phyloP scores from a whole-genome alignment of 2,329 filamentous ascomycete species.

The Ophiocordyceps camponoti-saundersi region DNA sequence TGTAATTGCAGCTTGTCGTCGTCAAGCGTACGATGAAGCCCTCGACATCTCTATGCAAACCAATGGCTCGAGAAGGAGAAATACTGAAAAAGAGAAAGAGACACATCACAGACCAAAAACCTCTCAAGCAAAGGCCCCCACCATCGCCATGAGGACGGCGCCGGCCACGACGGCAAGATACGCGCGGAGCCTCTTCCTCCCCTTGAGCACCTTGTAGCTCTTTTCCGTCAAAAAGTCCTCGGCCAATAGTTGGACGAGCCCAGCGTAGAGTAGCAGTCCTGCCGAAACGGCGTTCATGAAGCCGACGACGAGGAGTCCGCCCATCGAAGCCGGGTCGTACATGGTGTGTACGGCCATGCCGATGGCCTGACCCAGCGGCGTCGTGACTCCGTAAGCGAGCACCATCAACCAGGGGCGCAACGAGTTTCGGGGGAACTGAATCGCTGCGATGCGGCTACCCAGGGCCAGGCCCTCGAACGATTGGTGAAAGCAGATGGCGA shows the following conservation, averaged over 20 bases:
- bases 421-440: conserved; percentile 60
- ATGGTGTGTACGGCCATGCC: conserved; percentile 61
- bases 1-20: not conserved
- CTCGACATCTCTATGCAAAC: not conserved
- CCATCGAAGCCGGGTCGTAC: conserved; percentile 55
- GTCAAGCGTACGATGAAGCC: not conserved
- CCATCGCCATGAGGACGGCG: conserved; percentile 51
- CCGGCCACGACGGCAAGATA: conserved; percentile 47
- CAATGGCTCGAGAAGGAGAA: not conserved
- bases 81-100: not conserved
- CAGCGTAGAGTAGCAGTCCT: conserved; percentile 66
- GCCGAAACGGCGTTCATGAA: conserved; percentile 78
- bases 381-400: conserved; percentile 58
- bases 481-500: conserved; percentile 73
- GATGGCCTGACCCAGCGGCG: conserved; percentile 70
- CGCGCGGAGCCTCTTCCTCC: conserved; percentile 42
- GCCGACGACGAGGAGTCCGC: conserved; percentile 65
- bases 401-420: conserved; percentile 73
- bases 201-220: conserved; percentile 50
- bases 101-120: not conserved
- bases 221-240: conserved; percentile 71
- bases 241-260: conserved; percentile 66
- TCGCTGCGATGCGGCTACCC: conserved; percentile 67
- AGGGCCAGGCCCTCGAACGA: conserved; percentile 80
- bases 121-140: conserved; percentile 51